These are phyloP conservation scores for Cynanchum wilfordii DNA, from an alignment of 257 asterid species.

Conservation along the genomic window DNA sequence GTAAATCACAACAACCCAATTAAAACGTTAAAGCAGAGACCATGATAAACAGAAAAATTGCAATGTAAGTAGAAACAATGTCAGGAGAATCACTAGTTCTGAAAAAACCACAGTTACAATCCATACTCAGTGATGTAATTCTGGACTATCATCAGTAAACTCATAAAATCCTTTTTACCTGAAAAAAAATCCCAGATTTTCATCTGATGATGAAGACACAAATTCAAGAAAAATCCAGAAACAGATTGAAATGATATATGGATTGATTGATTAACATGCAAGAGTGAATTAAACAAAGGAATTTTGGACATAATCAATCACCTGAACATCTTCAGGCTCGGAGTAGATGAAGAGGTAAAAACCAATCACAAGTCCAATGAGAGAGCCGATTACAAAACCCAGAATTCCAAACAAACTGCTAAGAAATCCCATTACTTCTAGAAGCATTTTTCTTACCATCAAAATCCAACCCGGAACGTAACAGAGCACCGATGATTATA, in stretches of 20 bases:
- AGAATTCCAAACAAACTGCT: slow-evolving; percentile 64
- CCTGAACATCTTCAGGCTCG: slow-evolving; percentile 51
- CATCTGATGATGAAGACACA: not conserved
- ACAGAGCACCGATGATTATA: not conserved
- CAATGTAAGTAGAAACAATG: not conserved
- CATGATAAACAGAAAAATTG: not conserved
- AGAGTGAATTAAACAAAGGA: slow-evolving; percentile 8
- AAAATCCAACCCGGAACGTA: not conserved
- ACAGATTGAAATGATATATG: not conserved
- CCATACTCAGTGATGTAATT: not conserved
- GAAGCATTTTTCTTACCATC: not conserved
- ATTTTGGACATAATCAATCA: slow-evolving; percentile 23
- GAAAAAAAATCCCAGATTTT: not conserved
- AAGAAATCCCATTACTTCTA: slow-evolving; percentile 51
- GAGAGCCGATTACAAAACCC: slow-evolving; percentile 66
- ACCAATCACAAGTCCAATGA: slow-evolving; percentile 61
- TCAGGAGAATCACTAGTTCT: not conserved
- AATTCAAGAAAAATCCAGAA: not conserved
- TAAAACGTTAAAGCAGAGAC: not conserved
- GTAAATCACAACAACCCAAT: not conserved
- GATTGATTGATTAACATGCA: slow-evolving; percentile 11
- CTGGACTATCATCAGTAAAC: not conserved
- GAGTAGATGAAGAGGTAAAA: slow-evolving; percentile 62
- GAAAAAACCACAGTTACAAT: slow-evolving; percentile 3
- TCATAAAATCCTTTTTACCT: not conserved